Base-by-base conservation (phyloP, 169 alveolate species). In the Cryptosporidium tyzzeri region DNA sequence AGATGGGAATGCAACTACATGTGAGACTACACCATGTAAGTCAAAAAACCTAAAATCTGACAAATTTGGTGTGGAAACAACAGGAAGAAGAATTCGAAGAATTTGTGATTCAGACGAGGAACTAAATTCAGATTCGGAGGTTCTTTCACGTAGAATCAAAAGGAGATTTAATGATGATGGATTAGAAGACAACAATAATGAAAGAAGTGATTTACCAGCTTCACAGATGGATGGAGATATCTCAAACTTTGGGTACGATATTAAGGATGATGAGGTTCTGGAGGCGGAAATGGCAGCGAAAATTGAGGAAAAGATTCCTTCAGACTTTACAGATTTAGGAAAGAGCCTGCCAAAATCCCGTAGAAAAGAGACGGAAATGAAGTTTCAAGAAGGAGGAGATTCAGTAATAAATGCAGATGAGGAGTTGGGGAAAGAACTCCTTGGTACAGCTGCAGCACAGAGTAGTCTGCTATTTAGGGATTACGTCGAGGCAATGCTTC, bases 31-130 rank as follows among this genome's bases (percentile, higher is more conserved):
- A 33, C 80, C 86, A 35, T 71, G 84, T 6, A 84, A 70, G 45
- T 21, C 21, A 3, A 55, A 9, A 18, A 0, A 21, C 53, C 39
- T 37, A 35, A 45, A 35, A 41, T 33, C 51, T 44, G 12, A 21
- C 10, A 70, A 86, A 0, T 31, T 55, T 23, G 59, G 33, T 18
- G n/a, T 7, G 14, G 91, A 65, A 62, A 41, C 71, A 55, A 69
- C 53, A 18, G 92, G 92, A 55, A 86, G 87, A 69, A 86, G 92
- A 41, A 70, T 73, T n/a, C 71, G 92, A 18, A 86, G 70, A 14
- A 70, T 86, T n/a, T 62, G 89, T 8, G 85, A 71, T 51, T 37
- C 55, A 1, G 92, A 86, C 45, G 92, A 86, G 23, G 84, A 71
- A 29, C 21, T 65, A 6, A 87, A 45, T 18, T 41, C 53, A 7